phyloP scores from a whole-genome alignment of 2,329 filamentous ascomycete species.

The Neurospora sp. region DNA sequence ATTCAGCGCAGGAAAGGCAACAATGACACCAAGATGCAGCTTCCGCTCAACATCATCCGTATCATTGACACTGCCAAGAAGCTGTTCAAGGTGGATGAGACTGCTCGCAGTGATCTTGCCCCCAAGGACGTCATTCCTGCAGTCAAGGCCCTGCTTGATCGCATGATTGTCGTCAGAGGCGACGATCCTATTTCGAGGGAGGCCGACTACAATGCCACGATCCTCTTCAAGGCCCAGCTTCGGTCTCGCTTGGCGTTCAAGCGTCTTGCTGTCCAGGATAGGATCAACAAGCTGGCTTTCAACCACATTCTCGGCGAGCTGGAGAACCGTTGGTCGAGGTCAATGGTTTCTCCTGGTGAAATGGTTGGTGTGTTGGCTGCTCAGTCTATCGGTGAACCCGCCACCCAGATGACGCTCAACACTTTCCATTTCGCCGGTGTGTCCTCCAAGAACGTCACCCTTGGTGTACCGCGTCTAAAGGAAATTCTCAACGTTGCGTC shows the following conservation, averaged over 20 bases:
- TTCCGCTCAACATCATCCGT: conserved; percentile 84
- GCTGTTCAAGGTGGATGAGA: conserved; percentile 82
- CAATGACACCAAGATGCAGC: conserved; percentile 69
- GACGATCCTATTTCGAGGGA: conserved; percentile 72
- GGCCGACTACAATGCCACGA: conserved; percentile 78
- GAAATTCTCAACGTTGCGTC: conserved; percentile 97
- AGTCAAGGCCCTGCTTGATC: conserved; percentile 64
- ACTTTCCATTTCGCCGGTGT: conserved; percentile 99
- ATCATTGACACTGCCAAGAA: conserved; percentile 86
- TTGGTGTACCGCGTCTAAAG: conserved; percentile 97
- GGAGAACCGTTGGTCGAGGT: conserved; percentile 76
- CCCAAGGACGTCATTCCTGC: conserved; percentile 79
- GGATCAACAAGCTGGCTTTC: conserved; percentile 83
- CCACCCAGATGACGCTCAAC: conserved; percentile 98
- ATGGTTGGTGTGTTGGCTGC: conserved; percentile 98
- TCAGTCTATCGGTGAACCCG: conserved; percentile 96
- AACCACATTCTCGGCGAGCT: conserved; percentile 87
- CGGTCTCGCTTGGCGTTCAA: conserved; percentile 89
- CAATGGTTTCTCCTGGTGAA: conserved; percentile 84
- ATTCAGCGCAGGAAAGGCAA: conserved; percentile 61
- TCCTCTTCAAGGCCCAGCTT: conserved; percentile 85
- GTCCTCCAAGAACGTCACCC: conserved; percentile 97
- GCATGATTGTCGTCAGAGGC: conserved; percentile 79
- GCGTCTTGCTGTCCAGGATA: conserved; percentile 76
- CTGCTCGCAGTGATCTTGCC: conserved; percentile 78